Evolutionary conservation across 345 rosid species (phyloP).

Genomic region (Salix suchowensis): DNA sequence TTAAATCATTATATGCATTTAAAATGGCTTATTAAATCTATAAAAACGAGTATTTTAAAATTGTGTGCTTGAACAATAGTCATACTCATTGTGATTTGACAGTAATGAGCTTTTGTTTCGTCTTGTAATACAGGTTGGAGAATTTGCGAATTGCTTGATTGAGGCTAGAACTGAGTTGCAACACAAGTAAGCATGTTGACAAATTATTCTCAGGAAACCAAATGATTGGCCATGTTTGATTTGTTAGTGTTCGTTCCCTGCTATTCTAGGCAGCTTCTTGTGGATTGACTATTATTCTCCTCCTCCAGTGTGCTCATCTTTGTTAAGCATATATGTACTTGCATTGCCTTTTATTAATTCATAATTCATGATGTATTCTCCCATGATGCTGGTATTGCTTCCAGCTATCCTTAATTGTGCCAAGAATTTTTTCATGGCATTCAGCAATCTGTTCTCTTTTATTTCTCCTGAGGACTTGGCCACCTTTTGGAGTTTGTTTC

Average conservation of each 20-base stretch:
- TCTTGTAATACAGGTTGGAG: constrained; percentile 59
- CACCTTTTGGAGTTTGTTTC: not conserved
- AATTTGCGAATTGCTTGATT: constrained; percentile 77
- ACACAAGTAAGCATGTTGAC: constrained; percentile 56
- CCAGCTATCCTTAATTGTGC: too few relatives aligned
- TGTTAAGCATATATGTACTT: not conserved
- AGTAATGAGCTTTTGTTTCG: not conserved
- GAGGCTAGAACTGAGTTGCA: constrained; percentile 73
- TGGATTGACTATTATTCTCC: not conserved
- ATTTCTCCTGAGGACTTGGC: not conserved
- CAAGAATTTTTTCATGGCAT: not conserved
- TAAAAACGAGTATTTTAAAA: not conserved
- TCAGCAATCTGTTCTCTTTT: not conserved
- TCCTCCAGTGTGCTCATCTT: not conserved
- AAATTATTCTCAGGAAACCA: not conserved
- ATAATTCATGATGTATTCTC: too few relatives aligned
- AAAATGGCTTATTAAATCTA: not conserved
- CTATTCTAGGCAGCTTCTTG: not conserved
- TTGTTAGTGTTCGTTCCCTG: not conserved
- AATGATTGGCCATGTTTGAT: not conserved
- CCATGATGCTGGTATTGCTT: too few relatives aligned
- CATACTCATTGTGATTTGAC: too few relatives aligned
- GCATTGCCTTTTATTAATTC: not conserved
- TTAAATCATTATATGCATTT: not conserved
- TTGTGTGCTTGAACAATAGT: not conserved